Evolutionary conservation across 371 early-diverging fungal species (phyloP), one percentile per base, ranked within the genome.

Genomic region (Nematocida sp.): DNA sequence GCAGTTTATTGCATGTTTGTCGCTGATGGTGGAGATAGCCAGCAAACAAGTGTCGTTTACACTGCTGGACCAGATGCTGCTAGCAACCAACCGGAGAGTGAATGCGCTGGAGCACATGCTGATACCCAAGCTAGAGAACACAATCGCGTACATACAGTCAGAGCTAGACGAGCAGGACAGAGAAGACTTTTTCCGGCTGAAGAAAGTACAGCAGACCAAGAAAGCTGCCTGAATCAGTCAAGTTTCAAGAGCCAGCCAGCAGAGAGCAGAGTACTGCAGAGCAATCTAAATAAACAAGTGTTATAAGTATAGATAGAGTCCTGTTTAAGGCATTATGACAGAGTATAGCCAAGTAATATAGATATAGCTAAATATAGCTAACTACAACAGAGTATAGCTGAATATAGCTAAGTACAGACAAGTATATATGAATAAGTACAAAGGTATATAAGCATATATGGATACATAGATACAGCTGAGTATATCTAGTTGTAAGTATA

Each of bases 81-180:
- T 93, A 86, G 83, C 91, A 40, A 97, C 98, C 2, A 99, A 99
- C 84, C 90, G 97, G 60, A 88, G 98, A 80, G 96, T 97, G 25
- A 97, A 96, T 82, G 96, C 99, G 9, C 92, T 99, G 78, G 97
- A 97, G 81, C 90, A 91, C 81, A 91, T 94, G 43, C 90, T 97
- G 77, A 96, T 99, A 67, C 99, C 99, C 38, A 88, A 89, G 62
- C 87, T 93, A 64, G 94, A 96, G 79, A 99, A 95, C 85, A 97
- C 99, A 49, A 92, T 96, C 80, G 87, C 86, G 76, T 94, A 92
- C 81, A 93, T 99, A 76, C 88, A 88, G 52, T 90, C 93, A 31
- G 99, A 97, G 83, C 86, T 99, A 58, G 99, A 99, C 79, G 99
- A 99, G 82, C 90, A 90, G 85, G 99, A 97, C 81, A 88, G 99